Base-by-base conservation (phyloP, 768 basidiomycete genomes). In the Holtermannia corniformis region DNA sequence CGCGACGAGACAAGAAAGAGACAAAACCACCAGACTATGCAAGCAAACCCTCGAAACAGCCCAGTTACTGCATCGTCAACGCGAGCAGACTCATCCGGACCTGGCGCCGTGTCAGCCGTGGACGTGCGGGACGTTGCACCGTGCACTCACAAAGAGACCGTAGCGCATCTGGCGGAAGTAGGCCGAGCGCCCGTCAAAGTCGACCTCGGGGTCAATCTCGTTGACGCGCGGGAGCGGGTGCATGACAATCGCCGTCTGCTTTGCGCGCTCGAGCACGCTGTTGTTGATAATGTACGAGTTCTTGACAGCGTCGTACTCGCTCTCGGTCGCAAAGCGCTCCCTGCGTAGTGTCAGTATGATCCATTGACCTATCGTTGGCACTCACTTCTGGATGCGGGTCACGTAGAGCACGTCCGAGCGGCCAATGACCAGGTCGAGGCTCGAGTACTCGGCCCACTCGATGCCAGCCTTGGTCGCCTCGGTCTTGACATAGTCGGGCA, bases 81-180 rank as follows among this genome's bases (percentile, higher is more conserved):
- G 50, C 49, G 12, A 56, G 28, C 3, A 59, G 41, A 19, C 12
- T 19, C n/a, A 23, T 23, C 22, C 22, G 10, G 43, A 44, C n/a
- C n/a, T 23, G 43, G n/a, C 43, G 22, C n/a, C 10, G 19, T 19
- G 43, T 23, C 22, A 19, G 43, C 22, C 10, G 19, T 19, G 11
- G 20, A 44, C 11, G 11, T 19, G 12, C 19, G 11, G 19, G 12
- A 2, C 2, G 16, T n/a, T 16, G 32, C 16, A 44, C 13, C 48
- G 50, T 46, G 46, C n/a, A 82, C 92, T 70, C 67, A 96, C 91
- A 69, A 90, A 97, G 57, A 96, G 84, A 44, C 93, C 93, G 68
- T 95, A 93, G 52, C 91, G 83, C 92, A 95, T 96, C 68, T 96
- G 92, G 37, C 93, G 83, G 85, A 97, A 96, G 75, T 96, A 97